Base-by-base conservation (phyloP, 2,329 filamentous ascomycete species). In the Bertia moriformis region DNA sequence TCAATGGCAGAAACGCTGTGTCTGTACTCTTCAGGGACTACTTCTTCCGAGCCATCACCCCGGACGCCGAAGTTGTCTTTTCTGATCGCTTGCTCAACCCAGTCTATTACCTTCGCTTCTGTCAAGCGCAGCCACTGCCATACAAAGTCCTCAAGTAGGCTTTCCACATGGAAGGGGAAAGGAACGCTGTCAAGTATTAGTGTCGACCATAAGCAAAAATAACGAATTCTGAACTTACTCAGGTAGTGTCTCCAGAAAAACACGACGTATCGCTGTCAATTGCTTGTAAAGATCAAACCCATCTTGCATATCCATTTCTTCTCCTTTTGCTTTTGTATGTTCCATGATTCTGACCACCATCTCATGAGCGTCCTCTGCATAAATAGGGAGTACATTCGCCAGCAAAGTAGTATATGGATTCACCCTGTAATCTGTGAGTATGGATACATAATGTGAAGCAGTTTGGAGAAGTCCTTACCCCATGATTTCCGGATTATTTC, bases 231-330 rank as follows among this genome's bases (percentile, higher is more conserved):
- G 7, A 35, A 14, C 32, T 10, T 35, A 35, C 32, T 63, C 64
- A 4, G 75, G 75, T 32, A 83, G 59, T 20, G 71, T 69, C 44
- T 74, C 65, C 3, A 63, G 61, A 51, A 82, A 77, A 15, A 82
- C 71, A 14, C 65, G 61, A n/a, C 80, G 71, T 42, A 83, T 75
- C 43, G 75, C 69, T 18, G 78, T 69, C 39, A 85, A 60, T 46
- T 79, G 73, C 48, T 69, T 73, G 54, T 85, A 85, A 15, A 85
- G 60, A 48, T 82, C 76, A 51, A 85, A 84, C 0, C 79, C 80
- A 52, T 85, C 80, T 47, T 83, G 69, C 10, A 83, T 65, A 4
- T 73, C 70, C 15, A 84, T 67, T 41, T 82, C 75, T 43, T 73
- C 67, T 18, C 64, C 67, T 39, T 66, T 69, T n/a, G 63, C 61